These are phyloP conservation scores for Saccharata proteae DNA, from an alignment of 2,329 filamentous ascomycete genomes.

Conservation along the genomic window DNA sequence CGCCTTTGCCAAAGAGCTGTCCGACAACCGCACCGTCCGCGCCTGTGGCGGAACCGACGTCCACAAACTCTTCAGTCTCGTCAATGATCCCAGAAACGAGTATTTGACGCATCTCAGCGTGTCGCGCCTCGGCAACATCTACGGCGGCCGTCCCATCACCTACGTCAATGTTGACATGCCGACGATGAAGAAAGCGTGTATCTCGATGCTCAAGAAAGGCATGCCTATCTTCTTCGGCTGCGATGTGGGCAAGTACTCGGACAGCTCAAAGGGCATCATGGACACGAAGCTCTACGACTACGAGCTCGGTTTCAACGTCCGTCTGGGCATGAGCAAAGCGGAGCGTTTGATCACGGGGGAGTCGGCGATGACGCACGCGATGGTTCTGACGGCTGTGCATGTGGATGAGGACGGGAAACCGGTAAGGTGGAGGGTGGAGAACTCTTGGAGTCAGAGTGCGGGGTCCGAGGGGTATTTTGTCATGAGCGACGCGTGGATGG, in stretches of 20 bases:
- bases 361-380: slow-evolving; percentile 79
- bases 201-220: slow-evolving; percentile 66
- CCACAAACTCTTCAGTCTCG: slow-evolving; percentile 62
- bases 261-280: slow-evolving; percentile 60
- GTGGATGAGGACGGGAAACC: slow-evolving; percentile 49
- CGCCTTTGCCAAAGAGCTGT: slow-evolving; percentile 59
- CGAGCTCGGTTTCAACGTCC: slow-evolving; percentile 69
- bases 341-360: slow-evolving; percentile 63
- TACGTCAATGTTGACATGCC: slow-evolving; percentile 74
- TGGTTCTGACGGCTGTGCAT: slow-evolving; percentile 82
- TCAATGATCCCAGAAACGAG: slow-evolving; percentile 73
- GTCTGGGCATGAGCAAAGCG: slow-evolving; percentile 62
- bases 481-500: slow-evolving; percentile 62
- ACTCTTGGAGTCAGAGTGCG: slow-evolving; percentile 61
- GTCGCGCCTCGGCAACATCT: slow-evolving; percentile 66
- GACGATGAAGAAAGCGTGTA: slow-evolving; percentile 59
- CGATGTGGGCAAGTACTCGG: slow-evolving; percentile 75
- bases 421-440: slow-evolving; percentile 76
- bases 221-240: slow-evolving; percentile 80
- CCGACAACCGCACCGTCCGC: slow-evolving; percentile 44
- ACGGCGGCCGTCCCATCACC: slow-evolving; percentile 60
- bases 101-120: slow-evolving; percentile 64
- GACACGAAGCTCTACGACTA: slow-evolving; percentile 68
- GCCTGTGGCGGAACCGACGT: slow-evolving; percentile 49
- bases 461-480: slow-evolving; percentile 80